Evolutionary conservation across 768 basidiomycete genomes (phyloP).

Genomic region (Tricholomella constricta): DNA sequence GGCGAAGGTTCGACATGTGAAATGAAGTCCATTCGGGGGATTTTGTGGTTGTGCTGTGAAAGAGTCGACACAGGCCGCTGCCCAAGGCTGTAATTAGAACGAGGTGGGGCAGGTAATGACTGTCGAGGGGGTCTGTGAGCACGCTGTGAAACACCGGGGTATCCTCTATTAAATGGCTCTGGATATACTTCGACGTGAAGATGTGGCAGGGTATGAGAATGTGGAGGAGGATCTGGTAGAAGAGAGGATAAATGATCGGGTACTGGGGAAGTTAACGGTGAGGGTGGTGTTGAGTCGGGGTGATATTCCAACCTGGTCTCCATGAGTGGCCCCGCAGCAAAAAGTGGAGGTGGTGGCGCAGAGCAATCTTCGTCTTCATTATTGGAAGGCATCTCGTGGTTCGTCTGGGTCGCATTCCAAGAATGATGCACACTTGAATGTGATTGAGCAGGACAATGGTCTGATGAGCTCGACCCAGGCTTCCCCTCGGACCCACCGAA

Average conservation of each 20-base stretch:
- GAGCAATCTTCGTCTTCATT: slow-evolving; percentile 25
- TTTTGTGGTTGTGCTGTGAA: not conserved
- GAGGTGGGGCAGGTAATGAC: slow-evolving; percentile 17
- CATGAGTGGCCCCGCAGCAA: slow-evolving; percentile 33
- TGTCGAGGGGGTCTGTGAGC: slow-evolving; percentile 21
- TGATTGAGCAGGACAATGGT: not conserved
- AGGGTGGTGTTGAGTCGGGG: slow-evolving; percentile 23
- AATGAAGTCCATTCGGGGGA: not conserved
- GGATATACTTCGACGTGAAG: not conserved
- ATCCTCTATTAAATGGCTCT: not conserved
- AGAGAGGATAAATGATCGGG: slow-evolving; percentile 9
- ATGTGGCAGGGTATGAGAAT: not conserved
- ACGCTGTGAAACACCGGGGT: not conserved
- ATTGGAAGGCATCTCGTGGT: slow-evolving; percentile 12
- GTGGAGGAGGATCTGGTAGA: slow-evolving; percentile 9
- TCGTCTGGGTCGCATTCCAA: slow-evolving; percentile 4
- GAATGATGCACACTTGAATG: not conserved
- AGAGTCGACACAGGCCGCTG: slow-evolving; percentile 14
- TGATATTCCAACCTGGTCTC: slow-evolving; percentile 30
- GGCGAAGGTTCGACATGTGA: not conserved
- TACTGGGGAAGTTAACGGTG: slow-evolving; percentile 21
- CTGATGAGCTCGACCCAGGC: not conserved
- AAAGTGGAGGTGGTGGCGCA: slow-evolving; percentile 42
- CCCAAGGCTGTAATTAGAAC: slow-evolving; percentile 8
- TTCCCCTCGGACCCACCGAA: not conserved